A percentile compares a stretch with the other conserved stretches of the same genome.
phyloP scores from a whole-genome alignment of 495 filamentous ascomycete genomes.

The Tuber melanosporum region DNA sequence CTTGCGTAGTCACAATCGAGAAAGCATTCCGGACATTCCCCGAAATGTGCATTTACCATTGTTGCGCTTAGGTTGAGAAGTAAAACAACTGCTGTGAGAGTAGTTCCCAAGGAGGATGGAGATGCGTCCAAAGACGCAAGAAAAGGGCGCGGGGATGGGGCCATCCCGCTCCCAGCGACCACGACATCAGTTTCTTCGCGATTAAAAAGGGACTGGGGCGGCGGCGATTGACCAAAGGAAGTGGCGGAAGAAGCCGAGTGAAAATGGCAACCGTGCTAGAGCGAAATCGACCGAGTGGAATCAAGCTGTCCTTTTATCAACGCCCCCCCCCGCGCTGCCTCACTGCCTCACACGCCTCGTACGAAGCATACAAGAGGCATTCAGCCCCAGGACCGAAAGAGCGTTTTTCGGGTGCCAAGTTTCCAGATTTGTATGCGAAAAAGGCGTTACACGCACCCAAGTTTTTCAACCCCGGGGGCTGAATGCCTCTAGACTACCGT shows the following conservation, averaged over 20 bases:
- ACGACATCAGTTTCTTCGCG: not conserved
- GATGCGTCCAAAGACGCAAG: not conserved
- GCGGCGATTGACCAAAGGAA: not conserved
- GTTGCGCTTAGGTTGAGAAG: conserved; percentile 7
- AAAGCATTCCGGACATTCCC: conserved; percentile 12
- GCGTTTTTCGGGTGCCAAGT: too few relatives aligned
- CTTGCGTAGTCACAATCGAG: not conserved
- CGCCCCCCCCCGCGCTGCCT: not conserved
- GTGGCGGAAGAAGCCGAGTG: not conserved
- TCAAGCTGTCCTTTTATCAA: not conserved
- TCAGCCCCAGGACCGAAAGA: too few relatives aligned
- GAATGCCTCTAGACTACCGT: too few relatives aligned
- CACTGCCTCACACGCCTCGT: not conserved
- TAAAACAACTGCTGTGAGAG: conserved; percentile 5
- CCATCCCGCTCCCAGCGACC: conserved; percentile 4
- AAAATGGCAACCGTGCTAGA: not conserved
- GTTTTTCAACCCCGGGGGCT: too few relatives aligned
- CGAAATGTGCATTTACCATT: not conserved
- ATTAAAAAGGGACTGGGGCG: not conserved
- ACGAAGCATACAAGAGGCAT: not conserved
- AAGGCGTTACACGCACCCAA: too few relatives aligned
- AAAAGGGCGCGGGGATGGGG: conserved; percentile 6
- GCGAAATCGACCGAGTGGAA: not conserved
- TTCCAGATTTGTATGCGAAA: too few relatives aligned
- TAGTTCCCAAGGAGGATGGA: too few relatives aligned